Conservation (phyloP, 441 rosid genomes). For the Rhodomyrtus psidioides region DNA sequence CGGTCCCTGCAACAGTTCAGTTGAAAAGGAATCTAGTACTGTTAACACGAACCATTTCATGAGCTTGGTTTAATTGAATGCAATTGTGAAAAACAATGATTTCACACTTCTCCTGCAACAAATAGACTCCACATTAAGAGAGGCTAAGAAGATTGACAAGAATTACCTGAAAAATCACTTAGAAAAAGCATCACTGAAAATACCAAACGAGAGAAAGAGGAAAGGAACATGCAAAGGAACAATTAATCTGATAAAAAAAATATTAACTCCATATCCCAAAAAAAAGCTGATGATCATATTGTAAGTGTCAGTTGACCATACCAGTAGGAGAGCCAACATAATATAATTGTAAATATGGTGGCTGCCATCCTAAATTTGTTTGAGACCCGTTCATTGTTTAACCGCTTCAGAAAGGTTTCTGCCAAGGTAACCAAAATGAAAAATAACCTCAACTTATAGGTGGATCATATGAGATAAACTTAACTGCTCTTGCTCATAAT, state of each 20-base stretch:
- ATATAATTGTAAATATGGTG: not conserved
- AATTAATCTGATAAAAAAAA: not conserved
- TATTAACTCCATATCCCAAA: not conserved
- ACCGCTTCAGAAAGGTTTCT: not conserved
- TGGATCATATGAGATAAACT: not conserved
- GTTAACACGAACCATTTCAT: not conserved
- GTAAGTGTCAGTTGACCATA: not conserved
- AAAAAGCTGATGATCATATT: not conserved
- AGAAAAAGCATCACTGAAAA: not conserved
- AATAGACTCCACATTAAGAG: not conserved
- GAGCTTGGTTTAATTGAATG: not conserved
- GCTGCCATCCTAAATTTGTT: not conserved
- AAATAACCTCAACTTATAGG: not conserved
- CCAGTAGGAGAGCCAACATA: not conserved
- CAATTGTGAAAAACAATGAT: not conserved
- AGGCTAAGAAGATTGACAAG: not conserved
- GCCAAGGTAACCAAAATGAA: not conserved
- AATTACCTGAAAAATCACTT: not conserved
- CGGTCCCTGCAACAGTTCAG: not conserved
- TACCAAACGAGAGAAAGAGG: not conserved
- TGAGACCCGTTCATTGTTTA: not conserved
- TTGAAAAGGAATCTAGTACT: not conserved
- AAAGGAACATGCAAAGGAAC: not conserved
- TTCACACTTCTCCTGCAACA: not conserved
- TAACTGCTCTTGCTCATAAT: not conserved